These are phyloP conservation scores for Penstemon newberryi DNA, from an alignment of 257 asterid species.

Conservation along the genomic window DNA sequence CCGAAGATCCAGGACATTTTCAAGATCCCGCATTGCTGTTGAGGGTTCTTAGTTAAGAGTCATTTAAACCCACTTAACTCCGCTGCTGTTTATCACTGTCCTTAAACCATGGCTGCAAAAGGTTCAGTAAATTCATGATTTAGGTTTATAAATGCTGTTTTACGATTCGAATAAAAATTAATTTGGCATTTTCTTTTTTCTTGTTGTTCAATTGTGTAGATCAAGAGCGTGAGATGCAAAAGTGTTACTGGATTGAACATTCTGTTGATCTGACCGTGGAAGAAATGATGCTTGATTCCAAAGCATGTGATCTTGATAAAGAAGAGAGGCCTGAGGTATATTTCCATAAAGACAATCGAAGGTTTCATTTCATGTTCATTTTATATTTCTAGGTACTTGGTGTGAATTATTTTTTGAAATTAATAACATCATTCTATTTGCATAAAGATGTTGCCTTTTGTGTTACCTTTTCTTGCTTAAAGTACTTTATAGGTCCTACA, in stretches of 20 bases:
- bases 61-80: background rate
- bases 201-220: conserved; percentile 36
- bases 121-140: conserved; percentile 37
- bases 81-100: background rate
- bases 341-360: background rate
- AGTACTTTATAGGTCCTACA: background rate
- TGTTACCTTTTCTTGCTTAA: background rate
- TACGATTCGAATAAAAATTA: background rate
- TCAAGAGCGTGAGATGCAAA: conserved; percentile 84
- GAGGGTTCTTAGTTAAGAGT: conserved; percentile 54
- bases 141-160: background rate
- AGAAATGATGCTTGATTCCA: conserved; percentile 97
- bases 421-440: background rate
- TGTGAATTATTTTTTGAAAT: no score
- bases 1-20: conserved; percentile 83
- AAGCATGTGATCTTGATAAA: conserved; percentile 91
- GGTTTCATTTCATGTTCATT: background rate
- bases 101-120: conserved; percentile 53
- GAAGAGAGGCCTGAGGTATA: conserved; percentile 96
- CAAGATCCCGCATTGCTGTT: conserved; percentile 86
- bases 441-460: no score
- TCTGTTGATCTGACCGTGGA: conserved; percentile 73
- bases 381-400: background rate
- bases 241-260: conserved; percentile 91
- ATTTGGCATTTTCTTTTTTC: conserved; percentile 14